These are phyloP conservation scores for Mrakia hoshinonis DNA, from an alignment of 768 basidiomycete genomes.

Conservation along the genomic window DNA sequence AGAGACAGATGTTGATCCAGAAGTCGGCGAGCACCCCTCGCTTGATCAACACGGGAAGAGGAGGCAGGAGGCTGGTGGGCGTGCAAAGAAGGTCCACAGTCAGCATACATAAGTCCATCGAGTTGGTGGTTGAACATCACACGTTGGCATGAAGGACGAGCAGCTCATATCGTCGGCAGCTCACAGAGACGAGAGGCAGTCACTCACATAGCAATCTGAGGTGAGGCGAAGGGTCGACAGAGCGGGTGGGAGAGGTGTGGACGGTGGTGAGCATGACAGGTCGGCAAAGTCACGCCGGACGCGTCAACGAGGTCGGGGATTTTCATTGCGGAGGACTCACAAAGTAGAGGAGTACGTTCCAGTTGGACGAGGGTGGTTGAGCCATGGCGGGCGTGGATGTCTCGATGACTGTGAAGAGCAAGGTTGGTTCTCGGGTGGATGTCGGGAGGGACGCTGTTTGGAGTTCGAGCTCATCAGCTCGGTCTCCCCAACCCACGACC, in stretches of 20 bases:
- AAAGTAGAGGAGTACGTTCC: conserved; percentile 11
- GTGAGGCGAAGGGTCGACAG: background rate
- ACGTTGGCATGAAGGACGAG: background rate
- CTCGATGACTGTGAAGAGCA: no score
- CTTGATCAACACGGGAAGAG: conserved; percentile 2
- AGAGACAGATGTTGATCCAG: background rate
- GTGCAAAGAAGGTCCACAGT: no score
- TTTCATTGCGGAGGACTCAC: no score
- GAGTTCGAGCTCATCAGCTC: background rate
- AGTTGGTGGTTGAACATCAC: no score
- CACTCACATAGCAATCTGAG: conserved; percentile 2
- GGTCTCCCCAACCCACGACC: background rate
- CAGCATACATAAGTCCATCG: no score
- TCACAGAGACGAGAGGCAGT: background rate
- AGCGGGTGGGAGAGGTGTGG: background rate
- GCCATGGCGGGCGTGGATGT: background rate
- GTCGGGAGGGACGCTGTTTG: background rate
- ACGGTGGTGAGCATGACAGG: background rate
- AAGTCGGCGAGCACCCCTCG: background rate
- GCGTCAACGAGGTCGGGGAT: no score
- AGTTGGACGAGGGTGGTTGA: background rate
- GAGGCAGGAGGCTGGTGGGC: background rate
- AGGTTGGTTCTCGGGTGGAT: background rate
- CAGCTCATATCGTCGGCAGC: background rate
- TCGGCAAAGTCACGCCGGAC: no score